Evolutionary conservation across 2,329 filamentous ascomycete species (phyloP).

Genomic region (Rhytidhysteron rufulum): DNA sequence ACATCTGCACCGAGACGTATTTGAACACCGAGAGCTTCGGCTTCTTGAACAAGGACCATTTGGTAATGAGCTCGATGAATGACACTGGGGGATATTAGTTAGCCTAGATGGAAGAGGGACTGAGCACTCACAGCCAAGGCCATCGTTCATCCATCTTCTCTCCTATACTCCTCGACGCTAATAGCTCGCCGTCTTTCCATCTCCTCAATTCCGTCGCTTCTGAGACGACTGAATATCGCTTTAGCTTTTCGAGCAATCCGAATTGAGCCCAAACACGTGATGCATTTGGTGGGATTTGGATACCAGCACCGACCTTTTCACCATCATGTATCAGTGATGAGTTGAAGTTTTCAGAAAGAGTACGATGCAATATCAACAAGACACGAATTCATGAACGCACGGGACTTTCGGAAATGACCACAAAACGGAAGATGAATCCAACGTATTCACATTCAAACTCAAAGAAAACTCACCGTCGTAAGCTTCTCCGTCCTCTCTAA

Average conservation of each 20-base stretch:
- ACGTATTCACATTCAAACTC: neutral
- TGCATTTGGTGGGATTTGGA: conserved; percentile 15
- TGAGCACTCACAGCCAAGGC: conserved; percentile 10
- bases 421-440: neutral
- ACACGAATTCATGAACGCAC: no score
- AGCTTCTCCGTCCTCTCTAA: conserved; percentile 7
- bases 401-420: no score
- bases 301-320: conserved; percentile 13
- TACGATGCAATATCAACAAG: no score
- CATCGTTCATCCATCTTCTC: conserved; percentile 7
- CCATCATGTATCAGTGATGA: neutral
- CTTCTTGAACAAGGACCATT: conserved; percentile 8
- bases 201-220: conserved; percentile 6
- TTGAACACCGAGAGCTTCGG: conserved; percentile 5
- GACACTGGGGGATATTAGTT: no score
- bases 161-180: conserved; percentile 8
- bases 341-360: no score
- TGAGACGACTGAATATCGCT: conserved; percentile 6
- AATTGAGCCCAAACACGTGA: conserved; percentile 9
- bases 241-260: conserved; percentile 8
- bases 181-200: conserved; percentile 9
- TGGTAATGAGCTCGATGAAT: conserved; percentile 17
- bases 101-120: neutral
- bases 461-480: conserved; percentile 6
- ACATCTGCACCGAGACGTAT: conserved; percentile 8